Evolutionary conservation across 2,329 filamentous ascomycete species (phyloP).

Genomic region (Cryphonectria nitschkei): DNA sequence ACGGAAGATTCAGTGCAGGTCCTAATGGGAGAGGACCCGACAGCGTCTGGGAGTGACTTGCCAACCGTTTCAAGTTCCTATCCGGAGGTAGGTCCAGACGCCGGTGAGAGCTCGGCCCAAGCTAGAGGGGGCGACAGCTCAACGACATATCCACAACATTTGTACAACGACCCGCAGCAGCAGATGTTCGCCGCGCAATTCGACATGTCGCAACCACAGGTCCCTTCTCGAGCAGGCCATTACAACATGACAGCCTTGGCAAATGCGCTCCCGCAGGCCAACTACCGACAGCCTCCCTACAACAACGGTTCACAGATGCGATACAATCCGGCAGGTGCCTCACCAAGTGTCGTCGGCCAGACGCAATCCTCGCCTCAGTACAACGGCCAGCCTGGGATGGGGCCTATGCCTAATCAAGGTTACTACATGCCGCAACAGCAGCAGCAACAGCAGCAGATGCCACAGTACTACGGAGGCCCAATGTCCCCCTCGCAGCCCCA

Average conservation of each 20-base stretch:
- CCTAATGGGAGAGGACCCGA: slow-evolving; percentile 34
- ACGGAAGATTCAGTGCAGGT: slow-evolving; percentile 5
- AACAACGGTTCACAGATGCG: slow-evolving; percentile 41
- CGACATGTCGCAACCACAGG: slow-evolving; percentile 45
- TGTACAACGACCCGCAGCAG: slow-evolving; percentile 41
- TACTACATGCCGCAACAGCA: slow-evolving; percentile 49
- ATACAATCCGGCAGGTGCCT: slow-evolving; percentile 37
- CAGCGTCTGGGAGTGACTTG: slow-evolving; percentile 37
- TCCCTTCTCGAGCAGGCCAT: slow-evolving; percentile 37
- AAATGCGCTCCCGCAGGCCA: slow-evolving; percentile 47
- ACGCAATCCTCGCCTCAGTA: slow-evolving; percentile 44
- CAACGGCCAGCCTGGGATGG: slow-evolving; percentile 42
- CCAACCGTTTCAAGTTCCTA: slow-evolving; percentile 30
- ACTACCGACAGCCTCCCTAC: slow-evolving; percentile 46
- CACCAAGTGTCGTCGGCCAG: slow-evolving; percentile 45
- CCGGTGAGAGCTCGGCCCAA: slow-evolving; percentile 29
- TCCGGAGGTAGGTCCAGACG: slow-evolving; percentile 33
- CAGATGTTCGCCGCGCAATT: slow-evolving; percentile 48
- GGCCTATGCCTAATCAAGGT: slow-evolving; percentile 44
- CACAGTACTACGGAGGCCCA: slow-evolving; percentile 49
- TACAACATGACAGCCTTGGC: slow-evolving; percentile 55
- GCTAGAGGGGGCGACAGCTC: slow-evolving; percentile 31
- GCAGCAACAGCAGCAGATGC: slow-evolving; percentile 47
- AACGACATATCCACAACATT: slow-evolving; percentile 37
- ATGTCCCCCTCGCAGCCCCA: slow-evolving; percentile 44